Percentiles rank a stretch among this genome's conserved stretches.
These are phyloP conservation scores for Asclepias syriaca DNA, from an alignment of 257 asterid species.

Conservation along the genomic window DNA sequence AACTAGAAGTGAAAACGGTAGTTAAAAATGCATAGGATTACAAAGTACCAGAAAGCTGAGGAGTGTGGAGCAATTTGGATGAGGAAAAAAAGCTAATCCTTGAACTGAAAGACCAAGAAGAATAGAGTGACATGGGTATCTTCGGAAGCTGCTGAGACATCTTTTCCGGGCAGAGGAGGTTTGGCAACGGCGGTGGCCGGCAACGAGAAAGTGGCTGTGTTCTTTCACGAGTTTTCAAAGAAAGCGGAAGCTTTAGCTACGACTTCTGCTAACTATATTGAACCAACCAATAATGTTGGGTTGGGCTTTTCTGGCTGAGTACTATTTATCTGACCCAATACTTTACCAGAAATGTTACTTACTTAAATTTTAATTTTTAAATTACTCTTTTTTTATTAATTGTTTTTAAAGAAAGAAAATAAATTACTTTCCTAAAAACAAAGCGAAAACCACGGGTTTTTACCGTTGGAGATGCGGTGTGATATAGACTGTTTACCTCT, in stretches of 20 bases:
- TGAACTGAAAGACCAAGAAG: constrained; percentile 22
- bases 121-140: constrained; percentile 39
- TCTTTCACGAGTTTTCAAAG: not conserved
- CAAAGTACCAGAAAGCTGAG: constrained; percentile 35
- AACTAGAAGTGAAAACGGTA: not conserved
- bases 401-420: no score
- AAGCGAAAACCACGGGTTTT: no score
- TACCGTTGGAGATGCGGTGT: no score
- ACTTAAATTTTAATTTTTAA: no score
- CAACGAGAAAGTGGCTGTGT: not conserved
- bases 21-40: not conserved
- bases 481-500: no score
- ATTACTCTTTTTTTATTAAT: no score
- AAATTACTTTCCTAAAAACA: no score
- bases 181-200: not conserved
- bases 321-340: no score
- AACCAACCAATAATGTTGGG: not conserved
- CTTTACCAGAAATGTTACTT: no score
- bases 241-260: not conserved
- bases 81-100: constrained; percentile 28
- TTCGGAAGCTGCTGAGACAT: constrained; percentile 35
- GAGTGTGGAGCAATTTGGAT: constrained; percentile 24
- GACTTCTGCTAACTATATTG: not conserved
- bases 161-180: not conserved
- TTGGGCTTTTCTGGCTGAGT: no score